Percentiles rank a stretch among this genome's conserved stretches.
These are phyloP conservation scores for Trypanosoma grayi DNA, from an alignment of 208 protist species.

Conservation along the genomic window DNA sequence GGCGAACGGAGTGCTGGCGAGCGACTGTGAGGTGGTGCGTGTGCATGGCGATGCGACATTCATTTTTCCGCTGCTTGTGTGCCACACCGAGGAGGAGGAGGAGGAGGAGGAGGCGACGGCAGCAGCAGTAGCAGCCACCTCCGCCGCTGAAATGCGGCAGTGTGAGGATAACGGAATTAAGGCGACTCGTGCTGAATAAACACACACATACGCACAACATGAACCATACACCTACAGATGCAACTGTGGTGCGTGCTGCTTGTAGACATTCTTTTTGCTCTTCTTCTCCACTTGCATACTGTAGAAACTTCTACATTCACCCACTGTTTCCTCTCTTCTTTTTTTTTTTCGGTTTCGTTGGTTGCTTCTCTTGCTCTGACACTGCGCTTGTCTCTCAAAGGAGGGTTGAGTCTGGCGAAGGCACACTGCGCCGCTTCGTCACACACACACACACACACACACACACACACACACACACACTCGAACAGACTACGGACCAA, in stretches of 20 bases:
- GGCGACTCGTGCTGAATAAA: background rate
- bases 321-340: background rate
- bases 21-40: constrained; percentile 56
- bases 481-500: background rate
- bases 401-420: too few relatives aligned
- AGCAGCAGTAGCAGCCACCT: too few relatives aligned
- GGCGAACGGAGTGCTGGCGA: constrained; percentile 45
- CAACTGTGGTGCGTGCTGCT: too few relatives aligned
- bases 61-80: constrained; percentile 89
- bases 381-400: too few relatives aligned
- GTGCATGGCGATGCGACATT: constrained; percentile 89
- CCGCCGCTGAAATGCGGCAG: too few relatives aligned
- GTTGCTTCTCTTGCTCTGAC: background rate
- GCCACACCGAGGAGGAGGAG: constrained; percentile 35
- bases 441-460: background rate
- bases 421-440: too few relatives aligned
- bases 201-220: background rate
- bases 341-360: background rate
- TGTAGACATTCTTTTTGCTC: too few relatives aligned
- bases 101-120: too few relatives aligned
- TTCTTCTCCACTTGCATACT: background rate
- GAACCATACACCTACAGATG: background rate
- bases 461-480: background rate
- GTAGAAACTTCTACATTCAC: background rate
- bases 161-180: background rate